Base-by-base conservation (phyloP, 1,284 basidiomycete species). In the Malassezia globosa region DNA sequence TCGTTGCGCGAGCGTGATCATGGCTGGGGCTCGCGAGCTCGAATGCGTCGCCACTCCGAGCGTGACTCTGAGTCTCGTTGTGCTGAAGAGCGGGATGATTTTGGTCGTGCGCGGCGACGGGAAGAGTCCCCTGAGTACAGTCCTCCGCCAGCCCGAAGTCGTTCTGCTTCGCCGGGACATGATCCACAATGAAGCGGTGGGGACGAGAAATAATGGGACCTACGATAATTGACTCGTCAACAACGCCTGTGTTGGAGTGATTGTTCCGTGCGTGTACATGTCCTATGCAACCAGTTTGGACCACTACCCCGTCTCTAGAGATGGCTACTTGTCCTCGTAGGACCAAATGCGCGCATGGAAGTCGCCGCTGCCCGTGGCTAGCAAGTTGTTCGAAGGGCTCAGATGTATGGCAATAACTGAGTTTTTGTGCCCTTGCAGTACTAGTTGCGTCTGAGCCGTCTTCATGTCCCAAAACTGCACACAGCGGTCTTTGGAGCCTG, bases 351-450 rank as follows among this genome's bases (percentile, higher is more conserved):
- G 51, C 7, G 66, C 66, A 38, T 68, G 80, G 76, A 82, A 84
- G 72, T 92, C 87, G 11, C 87, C 87, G 69, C 82, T 84, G 19
- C 87, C 87, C 5, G 85, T 87, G 3, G 85, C 87, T 35, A 90
- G 75, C 39, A 84, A 75, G 37, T 80, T 81, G 14, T 83, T 83
- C 21, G 79, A 76, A 7, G 82, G 81, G 57, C 82, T 83, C 37
- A 88, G 74, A 63, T 86, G 83, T 64, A 89, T 84, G 19, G 84
- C 85, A 59, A 88, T 88, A 53, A 89, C 86, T 78, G 82, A 83
- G 69, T 89, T 89, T 73, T 87, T 88, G 73, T 90, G 87, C 2
- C 86, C 87, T 72, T 87, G 85, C 6, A 92, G 74, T 76, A 87
- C 82, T 59, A 85, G 81, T 66, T 88, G 85, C 35, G 83, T 79